phyloP scores from a whole-genome alignment of 345 rosid genomes.

The Psidium guajava region DNA sequence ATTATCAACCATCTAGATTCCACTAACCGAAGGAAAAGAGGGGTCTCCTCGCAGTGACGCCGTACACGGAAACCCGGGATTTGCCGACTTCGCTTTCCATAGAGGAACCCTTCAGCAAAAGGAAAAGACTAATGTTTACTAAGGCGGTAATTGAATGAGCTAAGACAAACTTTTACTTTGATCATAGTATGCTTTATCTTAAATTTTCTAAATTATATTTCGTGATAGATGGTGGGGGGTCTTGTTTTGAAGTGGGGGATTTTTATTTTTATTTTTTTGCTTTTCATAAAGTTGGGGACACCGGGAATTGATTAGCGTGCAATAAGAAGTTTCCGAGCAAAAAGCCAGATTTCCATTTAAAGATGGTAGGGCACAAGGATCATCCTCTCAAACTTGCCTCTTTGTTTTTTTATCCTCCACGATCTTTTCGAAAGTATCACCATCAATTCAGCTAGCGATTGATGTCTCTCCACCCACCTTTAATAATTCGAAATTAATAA shows the following conservation, averaged over 20 bases:
- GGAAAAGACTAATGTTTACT: background rate
- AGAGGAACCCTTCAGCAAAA: background rate
- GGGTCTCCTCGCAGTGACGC: background rate
- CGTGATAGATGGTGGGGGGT: background rate
- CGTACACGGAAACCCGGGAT: background rate
- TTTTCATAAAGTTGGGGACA: conserved; percentile 28
- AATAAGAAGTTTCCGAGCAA: conserved; percentile 29
- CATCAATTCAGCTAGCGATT: background rate
- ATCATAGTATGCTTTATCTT: background rate
- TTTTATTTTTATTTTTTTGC: background rate
- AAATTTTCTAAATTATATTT: background rate
- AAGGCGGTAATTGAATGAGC: background rate
- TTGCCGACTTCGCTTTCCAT: background rate
- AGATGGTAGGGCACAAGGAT: conserved; percentile 41
- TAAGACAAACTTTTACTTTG: background rate
- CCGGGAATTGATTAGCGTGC: conserved; percentile 21
- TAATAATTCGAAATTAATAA: background rate
- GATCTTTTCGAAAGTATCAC: conserved; percentile 19
- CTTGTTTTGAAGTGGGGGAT: background rate
- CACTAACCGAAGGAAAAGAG: background rate
- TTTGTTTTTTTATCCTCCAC: conserved; percentile 1
- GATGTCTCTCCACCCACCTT: background rate
- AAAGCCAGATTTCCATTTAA: conserved; percentile 24
- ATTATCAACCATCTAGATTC: background rate
- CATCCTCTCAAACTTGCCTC: conserved; percentile 27